Base-by-base conservation (phyloP, 768 basidiomycete species). In the Chalciporus piperatus region DNA sequence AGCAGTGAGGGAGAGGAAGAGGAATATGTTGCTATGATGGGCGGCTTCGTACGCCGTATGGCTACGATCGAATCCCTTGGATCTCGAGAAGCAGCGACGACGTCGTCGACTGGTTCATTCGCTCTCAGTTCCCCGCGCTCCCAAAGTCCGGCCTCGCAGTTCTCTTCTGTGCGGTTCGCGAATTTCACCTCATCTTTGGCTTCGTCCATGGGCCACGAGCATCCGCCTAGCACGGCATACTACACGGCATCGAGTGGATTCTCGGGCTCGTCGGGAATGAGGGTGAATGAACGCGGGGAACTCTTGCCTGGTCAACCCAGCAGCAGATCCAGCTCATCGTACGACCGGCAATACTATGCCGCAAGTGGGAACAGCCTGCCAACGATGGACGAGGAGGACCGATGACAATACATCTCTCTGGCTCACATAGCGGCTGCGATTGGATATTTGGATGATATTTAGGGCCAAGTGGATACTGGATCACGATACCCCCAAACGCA, bases 41-140 rank as follows among this genome's bases (percentile, higher is more conserved):
- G 87, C 47, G 74, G 78, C 20, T 79, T 74, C 59, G 76, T 90
- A 40, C 75, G 78, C 46, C 84, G 89, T 35, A 89, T 91, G 88
- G 83, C 87, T 17, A 90, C 89, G 25, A 90, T 90, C 54, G 87
- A 89, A 64, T 83, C 81, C 39, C 75, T 89, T 65, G 87, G 86
- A 37, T 86, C 84, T 16, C 76, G 79, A 45, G 88, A 91, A 59
- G 65, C 54, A 32, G 54, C 58, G 37, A 72, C 44, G 66, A 68
- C 59, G 41, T 47, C 56, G 22, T 71, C 32, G 68, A 63, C 35
- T 70, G 59, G 64, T 56, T 66, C 63, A 19, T 65, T 57, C 58
- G 45, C 70, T 50, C 55, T 25, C 50, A 47, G 42, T 47, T 45
- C 65, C 50, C 39, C 68, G 69, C 51, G 67, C 64, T 65, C 58